These are phyloP conservation scores for Ceratocystis colombiana DNA, from an alignment of 2,329 filamentous ascomycete genomes.

Conservation along the genomic window DNA sequence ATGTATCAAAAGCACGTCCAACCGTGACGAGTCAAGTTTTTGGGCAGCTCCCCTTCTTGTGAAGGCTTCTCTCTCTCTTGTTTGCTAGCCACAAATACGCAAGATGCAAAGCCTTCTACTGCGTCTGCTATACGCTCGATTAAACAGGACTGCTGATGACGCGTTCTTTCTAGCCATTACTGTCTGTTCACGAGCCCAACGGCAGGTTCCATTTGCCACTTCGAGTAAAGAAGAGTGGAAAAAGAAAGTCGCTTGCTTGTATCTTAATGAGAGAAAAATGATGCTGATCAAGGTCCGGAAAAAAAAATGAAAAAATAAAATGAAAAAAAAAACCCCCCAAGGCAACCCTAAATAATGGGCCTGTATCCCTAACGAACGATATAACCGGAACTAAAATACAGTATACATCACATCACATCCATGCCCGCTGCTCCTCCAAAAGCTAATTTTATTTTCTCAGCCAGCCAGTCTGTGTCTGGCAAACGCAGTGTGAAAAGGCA, in stretches of 20 bases:
- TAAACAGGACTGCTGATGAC: background rate
- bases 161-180: background rate
- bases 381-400: background rate
- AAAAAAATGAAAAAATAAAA: too few species aligned
- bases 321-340: background rate
- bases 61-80: too few species aligned
- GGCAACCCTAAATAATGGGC: background rate
- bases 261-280: background rate
- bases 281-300: background rate
- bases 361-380: background rate
- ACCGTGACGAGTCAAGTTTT: background rate
- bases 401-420: background rate
- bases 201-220: conserved; percentile 6
- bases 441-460: background rate
- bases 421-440: background rate
- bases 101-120: background rate
- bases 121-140: background rate
- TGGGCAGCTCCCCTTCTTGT: background rate
- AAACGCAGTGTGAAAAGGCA: background rate
- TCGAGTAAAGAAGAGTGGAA: background rate
- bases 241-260: too few species aligned
- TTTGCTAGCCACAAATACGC: too few species aligned
- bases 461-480: background rate
- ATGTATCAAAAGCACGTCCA: background rate
- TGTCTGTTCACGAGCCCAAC: background rate